Percentiles rank a stretch among this genome's conserved stretches.
phyloP scores from a whole-genome alignment of 2,329 filamentous ascomycete species.

The Alternaria panax region DNA sequence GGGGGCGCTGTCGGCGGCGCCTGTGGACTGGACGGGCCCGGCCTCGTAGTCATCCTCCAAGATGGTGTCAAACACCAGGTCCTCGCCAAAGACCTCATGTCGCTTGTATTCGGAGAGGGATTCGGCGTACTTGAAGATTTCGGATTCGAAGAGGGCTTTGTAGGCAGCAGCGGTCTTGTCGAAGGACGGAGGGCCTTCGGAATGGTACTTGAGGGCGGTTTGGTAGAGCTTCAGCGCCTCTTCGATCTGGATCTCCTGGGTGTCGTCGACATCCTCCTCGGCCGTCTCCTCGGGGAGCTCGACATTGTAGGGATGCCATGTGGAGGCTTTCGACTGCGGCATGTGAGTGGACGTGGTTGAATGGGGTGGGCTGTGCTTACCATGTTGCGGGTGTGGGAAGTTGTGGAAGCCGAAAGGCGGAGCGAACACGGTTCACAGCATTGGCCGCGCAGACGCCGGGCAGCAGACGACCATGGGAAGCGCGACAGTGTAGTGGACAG shows the following conservation, averaged over 20 bases:
- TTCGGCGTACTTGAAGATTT: constrained; percentile 93
- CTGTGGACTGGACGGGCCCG: constrained; percentile 57
- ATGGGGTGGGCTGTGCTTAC: constrained; percentile 20
- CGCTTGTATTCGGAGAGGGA: constrained; percentile 84
- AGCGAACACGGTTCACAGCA: constrained; percentile 14
- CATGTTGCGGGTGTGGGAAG: constrained; percentile 24
- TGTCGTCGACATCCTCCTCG: constrained; percentile 92
- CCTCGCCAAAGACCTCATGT: constrained; percentile 62
- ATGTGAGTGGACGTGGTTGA: constrained; percentile 15
- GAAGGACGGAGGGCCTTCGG: constrained; percentile 80
- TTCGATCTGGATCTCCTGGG: constrained; percentile 95
- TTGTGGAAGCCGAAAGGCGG: constrained; percentile 9
- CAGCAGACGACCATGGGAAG: constrained; percentile 16
- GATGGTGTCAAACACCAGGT: constrained; percentile 52
- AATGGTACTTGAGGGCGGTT: constrained; percentile 86
- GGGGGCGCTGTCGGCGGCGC: constrained; percentile 74
- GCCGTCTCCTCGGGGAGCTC: constrained; percentile 88
- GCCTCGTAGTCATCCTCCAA: constrained; percentile 50
- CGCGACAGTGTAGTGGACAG: neutral
- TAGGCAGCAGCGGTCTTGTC: constrained; percentile 82
- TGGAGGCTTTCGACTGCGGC: constrained; percentile 40
- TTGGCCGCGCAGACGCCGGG: constrained; percentile 9
- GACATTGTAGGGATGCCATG: constrained; percentile 90
- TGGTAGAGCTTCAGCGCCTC: constrained; percentile 96
- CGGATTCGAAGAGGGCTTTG: constrained; percentile 82